Evolutionary conservation across 129 eudicot species (phyloP), one percentile per base, ranked within the genome.

Genomic region (Centella asiatica): DNA sequence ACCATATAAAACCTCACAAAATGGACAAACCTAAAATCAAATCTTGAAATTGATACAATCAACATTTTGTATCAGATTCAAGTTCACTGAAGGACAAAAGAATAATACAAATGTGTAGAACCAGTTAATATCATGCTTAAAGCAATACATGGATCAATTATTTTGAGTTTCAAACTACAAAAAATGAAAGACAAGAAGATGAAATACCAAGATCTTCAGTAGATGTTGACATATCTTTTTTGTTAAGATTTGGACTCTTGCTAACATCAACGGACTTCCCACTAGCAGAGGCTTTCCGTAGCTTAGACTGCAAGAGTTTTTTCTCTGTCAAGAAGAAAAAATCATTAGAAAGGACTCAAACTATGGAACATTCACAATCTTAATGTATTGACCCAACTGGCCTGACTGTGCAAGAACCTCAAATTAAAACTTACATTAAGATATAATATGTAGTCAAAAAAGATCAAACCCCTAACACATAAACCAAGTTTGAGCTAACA

Each of bases 181-280:
- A 10, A 26, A 20, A 14, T 46, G 46, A 59, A n/a, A 64, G 28
- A 33, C 13, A 31, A 22, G 17, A 48, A 53, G n/a, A 40, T 64
- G 53, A 44, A 82, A 29, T 73, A 93, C 99, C 88, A 64, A 93
- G 87, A 80, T 87, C 92, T 60, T 76, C 83, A 34, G 99, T 93
- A 71, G 99, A 93, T 39, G 96, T 93, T 34, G 99, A 87, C 28
- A 68, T 92, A 78, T 87, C 83, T 62, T 69, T 93, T 68, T 32
- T 84, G 50, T 49, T 28, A 36, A 79, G 27, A 18, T 56, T 14
- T 20, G 69, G 64, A 71, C 68, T 82, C 78, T 75, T 83, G 75
- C 69, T 78, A 13, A 46, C 29, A 58, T 87, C 95, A 26, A 50
- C 70, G 25, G 70, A 54, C 66, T 66, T 82, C 69, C 69, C 90